Base-by-base conservation (phyloP, 495 filamentous ascomycete genomes). In the Apiosordaria backusii region DNA sequence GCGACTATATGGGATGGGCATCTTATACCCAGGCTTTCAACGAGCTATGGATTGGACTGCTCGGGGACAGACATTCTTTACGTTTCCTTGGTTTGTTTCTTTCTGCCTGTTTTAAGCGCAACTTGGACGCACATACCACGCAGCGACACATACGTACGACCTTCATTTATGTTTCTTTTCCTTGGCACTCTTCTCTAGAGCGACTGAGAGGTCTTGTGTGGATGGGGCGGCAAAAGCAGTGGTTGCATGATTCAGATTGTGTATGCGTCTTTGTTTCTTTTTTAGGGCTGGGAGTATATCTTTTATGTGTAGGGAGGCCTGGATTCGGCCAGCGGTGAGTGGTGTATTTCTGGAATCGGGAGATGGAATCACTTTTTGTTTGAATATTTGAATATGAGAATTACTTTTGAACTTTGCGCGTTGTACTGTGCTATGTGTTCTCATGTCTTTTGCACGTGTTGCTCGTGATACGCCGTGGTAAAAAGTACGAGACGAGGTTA, bases 1-100 rank as follows among this genome's bases (percentile, higher is more conserved):
- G n/a, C 22, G 52, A 55, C 52, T 55, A 59, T 59, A 59, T 59
- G 57, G 57, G 57, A 59, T 59, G 57, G 57, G 35, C 35, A 45
- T 45, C 13, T 45, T 7, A 45, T 10, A 45, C 35, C 35, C 35
- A 45, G 13, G 9, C 35, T 45, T 45, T 45, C 35, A 45, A 45
- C 35, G 35, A 45, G 35, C 9, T 15, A 45, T 45, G 13, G 13
- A 45, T 15, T 45, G 35, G 35, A 45, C 35, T 45, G 35, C 35
- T 18, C 35, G 35, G 57, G 22, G 57, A 59, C 57, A 59, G 57
- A 59, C 52, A 13, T 55, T 55, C n/a, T 55, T 55, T 55, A 23
- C 52, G n/a, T 55, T 55, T 22, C 19, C 52, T 55, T 55, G 19
- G n/a, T 3, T 55, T 55, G n/a, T 18, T 55, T 55, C 52, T 55